Evolutionary conservation across 202 grass and related monocot species (phyloP), one percentile per base, ranked within the genome.

Genomic region (Musa balbisiana): DNA sequence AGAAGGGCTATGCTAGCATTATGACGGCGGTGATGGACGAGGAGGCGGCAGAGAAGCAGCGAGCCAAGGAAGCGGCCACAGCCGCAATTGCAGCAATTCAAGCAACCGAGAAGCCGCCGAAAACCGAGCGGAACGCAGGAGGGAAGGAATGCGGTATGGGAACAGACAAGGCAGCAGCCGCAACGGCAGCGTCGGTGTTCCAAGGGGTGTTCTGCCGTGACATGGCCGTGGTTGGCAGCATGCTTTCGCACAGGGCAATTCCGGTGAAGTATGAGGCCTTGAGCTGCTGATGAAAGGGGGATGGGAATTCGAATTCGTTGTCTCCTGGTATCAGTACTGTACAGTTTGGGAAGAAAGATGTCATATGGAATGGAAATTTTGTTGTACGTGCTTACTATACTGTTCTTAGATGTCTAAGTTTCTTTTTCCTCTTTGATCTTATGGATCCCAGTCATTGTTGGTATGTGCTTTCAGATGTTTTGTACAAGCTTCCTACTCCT

Each of bases 201-300:
- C 96, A 92, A 75, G 96, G 96, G n/a, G 87, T 95, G 76, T 99
- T 99, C 89, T 99, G 96, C 83, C 87, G 96, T 64, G 96, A 99
- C 82, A 79, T 99, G 91, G 91, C 91, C 0, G 96, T 87, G 81
- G 96, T 99, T 13, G 91, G 96, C 1, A 95, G 87, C 52, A 74
- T 99, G 71, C 83, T 99, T 68, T 88, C 96, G 25, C 91, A 87
- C 3, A 82, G 91, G 17, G 58, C 81, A 2, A 81, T 93, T 14
- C 90, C 85, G 72, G 87, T 90, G 84, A 99, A 95, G 74, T 99
- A 92, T 27, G 91, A 99, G 87, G 96, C 91, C 25, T 83, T 99
- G 84, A 95, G 87, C 62, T 99, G 89, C 86, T 99, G 87, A 93
- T 20, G 55, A 51, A 75, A 50, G 51, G 55, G 62, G 33, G 33